Conservation (phyloP, 2,329 filamentous ascomycete genomes). For the Pestalotiopsis fici region DNA sequence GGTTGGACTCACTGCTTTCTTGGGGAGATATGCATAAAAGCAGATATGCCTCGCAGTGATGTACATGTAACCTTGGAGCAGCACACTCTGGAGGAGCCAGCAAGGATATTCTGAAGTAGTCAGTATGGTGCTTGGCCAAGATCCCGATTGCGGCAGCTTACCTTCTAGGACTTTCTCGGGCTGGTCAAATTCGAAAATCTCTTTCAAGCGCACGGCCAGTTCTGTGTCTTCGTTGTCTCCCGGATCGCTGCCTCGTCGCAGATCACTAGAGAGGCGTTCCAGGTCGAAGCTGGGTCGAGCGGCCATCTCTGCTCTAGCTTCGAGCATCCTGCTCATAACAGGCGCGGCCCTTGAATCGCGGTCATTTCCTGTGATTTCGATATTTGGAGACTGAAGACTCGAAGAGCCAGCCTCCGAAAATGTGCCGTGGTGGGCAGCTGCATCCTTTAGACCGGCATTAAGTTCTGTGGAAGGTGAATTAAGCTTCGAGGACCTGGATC, state of each 20-base stretch:
- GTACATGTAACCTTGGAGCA: slow-evolving; percentile 94
- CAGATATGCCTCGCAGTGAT: slow-evolving; percentile 91
- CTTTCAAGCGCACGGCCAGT: slow-evolving; percentile 71
- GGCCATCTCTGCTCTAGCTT: slow-evolving; percentile 67
- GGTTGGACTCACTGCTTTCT: slow-evolving; percentile 69
- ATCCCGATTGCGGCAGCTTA: slow-evolving; percentile 27
- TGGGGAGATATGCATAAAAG: slow-evolving; percentile 96
- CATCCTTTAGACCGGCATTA: slow-evolving; percentile 8
- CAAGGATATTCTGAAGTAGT: slow-evolving; percentile 76
- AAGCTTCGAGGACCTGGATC: slow-evolving; percentile 40
- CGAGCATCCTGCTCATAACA: slow-evolving; percentile 77
- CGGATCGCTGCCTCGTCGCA: slow-evolving; percentile 29
- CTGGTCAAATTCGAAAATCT: slow-evolving; percentile 82
- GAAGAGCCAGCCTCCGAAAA: not conserved
- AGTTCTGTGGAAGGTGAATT: slow-evolving; percentile 33
- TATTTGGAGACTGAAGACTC: slow-evolving; percentile 20
- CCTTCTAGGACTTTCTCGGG: slow-evolving; percentile 83
- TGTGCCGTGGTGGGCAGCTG: not conserved
- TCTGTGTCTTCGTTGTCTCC: slow-evolving; percentile 50
- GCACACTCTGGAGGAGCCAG: slow-evolving; percentile 87
- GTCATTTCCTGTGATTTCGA: slow-evolving; percentile 27
- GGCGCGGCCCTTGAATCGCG: slow-evolving; percentile 57
- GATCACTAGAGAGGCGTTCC: slow-evolving; percentile 44
- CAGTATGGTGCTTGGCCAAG: not conserved
- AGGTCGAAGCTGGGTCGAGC: slow-evolving; percentile 59